These are phyloP conservation scores for Trichoderma sp. DNA, from an alignment of 2,329 filamentous ascomycete genomes.

Conservation along the genomic window DNA sequence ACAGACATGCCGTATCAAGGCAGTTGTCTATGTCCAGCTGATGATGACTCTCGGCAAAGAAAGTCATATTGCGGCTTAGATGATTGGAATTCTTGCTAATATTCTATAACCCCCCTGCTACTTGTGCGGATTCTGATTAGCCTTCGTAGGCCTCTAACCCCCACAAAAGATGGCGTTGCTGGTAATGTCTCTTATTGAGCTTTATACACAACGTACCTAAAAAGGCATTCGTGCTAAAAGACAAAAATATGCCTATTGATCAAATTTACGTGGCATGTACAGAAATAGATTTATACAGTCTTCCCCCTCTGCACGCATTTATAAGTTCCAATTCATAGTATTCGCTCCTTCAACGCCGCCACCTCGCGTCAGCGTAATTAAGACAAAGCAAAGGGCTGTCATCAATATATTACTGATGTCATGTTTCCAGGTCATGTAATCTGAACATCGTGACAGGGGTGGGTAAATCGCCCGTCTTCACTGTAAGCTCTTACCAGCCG, in stretches of 20 bases:
- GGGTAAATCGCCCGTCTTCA: background rate
- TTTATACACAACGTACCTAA: background rate
- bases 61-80: background rate
- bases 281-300: background rate
- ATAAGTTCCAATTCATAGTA: background rate
- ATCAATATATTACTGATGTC: background rate
- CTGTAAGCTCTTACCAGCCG: background rate
- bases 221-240: background rate
- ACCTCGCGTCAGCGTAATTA: background rate
- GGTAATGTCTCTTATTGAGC: background rate
- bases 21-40: background rate
- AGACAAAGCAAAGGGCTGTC: background rate
- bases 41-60: background rate
- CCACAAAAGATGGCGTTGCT: background rate
- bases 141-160: background rate
- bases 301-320: background rate
- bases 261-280: background rate
- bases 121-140: background rate
- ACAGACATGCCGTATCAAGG: background rate
- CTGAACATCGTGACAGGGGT: background rate
- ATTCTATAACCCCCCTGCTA: background rate
- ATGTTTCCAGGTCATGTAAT: background rate
- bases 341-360: background rate
- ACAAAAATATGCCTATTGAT: background rate
- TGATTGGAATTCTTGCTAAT: background rate